Conservation (phyloP, 2,329 filamentous ascomycete genomes). For the Diplodia seriata region DNA sequence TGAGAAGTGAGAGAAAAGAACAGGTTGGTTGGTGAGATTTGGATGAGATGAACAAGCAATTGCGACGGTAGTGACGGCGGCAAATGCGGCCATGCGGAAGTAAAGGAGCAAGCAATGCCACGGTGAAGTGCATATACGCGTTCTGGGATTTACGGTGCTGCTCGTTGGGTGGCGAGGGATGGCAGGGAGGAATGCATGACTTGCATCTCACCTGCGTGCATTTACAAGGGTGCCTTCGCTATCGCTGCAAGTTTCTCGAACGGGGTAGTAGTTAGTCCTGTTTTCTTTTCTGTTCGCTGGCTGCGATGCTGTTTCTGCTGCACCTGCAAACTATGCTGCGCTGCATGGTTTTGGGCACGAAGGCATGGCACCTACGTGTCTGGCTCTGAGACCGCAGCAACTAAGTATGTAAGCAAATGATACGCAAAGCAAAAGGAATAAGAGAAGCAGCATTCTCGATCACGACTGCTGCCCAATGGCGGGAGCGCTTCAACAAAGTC, state of each 20-base stretch:
- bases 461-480: not conserved
- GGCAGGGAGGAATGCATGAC: not conserved
- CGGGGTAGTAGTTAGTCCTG: not conserved
- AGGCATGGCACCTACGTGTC: not conserved
- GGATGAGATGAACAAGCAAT: not conserved
- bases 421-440: not conserved
- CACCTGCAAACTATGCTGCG: not conserved
- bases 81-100: not conserved
- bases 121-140: conserved; percentile 5
- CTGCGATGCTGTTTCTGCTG: not conserved
- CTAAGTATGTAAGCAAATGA: not conserved
- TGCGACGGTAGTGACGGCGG: no score
- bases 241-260: not conserved
- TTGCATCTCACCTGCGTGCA: not conserved
- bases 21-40: not conserved
- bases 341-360: not conserved
- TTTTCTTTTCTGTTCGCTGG: not conserved
- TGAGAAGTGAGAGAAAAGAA: not conserved
- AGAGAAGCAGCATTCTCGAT: not conserved
- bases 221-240: not conserved
- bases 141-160: not conserved
- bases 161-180: not conserved
- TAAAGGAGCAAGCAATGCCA: not conserved
- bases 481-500: not conserved
- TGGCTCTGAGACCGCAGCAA: not conserved